Evolutionary conservation across 257 asterid genomes (phyloP), one percentile per base, ranked within the genome.

Genomic region (Penstemon eatonii): DNA sequence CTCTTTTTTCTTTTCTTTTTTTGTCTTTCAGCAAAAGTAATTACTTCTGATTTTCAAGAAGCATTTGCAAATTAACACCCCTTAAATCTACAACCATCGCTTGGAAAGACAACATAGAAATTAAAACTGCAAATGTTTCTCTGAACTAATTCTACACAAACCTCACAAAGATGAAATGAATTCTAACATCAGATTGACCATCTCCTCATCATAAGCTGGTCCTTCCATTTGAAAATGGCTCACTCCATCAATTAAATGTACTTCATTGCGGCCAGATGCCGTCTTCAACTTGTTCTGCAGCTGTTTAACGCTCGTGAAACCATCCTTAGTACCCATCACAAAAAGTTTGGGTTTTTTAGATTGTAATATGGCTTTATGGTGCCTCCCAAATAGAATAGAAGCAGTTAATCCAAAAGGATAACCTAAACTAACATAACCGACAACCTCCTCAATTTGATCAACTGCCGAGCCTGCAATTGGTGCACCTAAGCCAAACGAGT

Each of bases 161-260:
- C 42, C 65, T 81, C 66, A 79, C 58, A 85, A 76, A 0, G 88
- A 74, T 25, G 80, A 41, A 55, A 83, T 72, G 70, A 83, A 91
- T 15, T 83, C 71, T 0, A 65, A 38, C 65, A 91, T 87, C 41
- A 86, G 75, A 56, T 82, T 69, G 2, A 73, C 89, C 92, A 91
- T 84, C 79, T 83, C 86, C 41, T 76, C 85, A 73, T 88, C 96
- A 76, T 73, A 91, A 54, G 81, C 86, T 33, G 88, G 91, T 0
- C 97, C 96, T 63, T 90, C 97, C 97, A 90, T 90, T 53, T 90
- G 92, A 63, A 90, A 90, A 62, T 90, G 97, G 81, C 86, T 74
- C 3, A 71, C 96, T 4, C 97, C 96, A 37, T 90, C 83, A n/a
- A 91, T 82, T 11, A 91, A 68, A 69, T 86, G 85, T 0, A 70